Evolutionary conservation across 148 eudicot genomes (phyloP), one percentile per base, ranked within the genome.

Genomic region (Simmondsia chinensis): DNA sequence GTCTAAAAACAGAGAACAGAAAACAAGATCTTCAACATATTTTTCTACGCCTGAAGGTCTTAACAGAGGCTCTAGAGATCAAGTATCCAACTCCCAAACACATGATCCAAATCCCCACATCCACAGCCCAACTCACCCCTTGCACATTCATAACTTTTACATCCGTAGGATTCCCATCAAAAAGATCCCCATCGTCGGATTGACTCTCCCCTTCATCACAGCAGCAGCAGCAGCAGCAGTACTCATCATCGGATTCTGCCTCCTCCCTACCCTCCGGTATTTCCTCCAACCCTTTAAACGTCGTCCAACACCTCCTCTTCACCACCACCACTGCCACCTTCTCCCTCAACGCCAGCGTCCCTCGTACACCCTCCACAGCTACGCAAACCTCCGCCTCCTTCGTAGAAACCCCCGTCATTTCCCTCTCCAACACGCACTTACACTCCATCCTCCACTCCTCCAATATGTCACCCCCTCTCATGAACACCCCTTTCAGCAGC

Each of bases 21-120:
- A 5, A 5, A 28, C 31, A 28, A 28, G 6, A 28, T 28, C 31
- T 5, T 28, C 6, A 5, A 28, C 5, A 28, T 9, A 45, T 19
- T 15, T 56, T 46, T 20, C 29, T 46, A 7, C 68, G 43, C 19
- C 48, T 59, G 1, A 72, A 20, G 5, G 44, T 62, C 38, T 49
- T 75, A 13, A 49, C 52, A 43, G 82, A 72, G 42, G 73, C 79
- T 59, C 33, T 71, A 14, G 85, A 61, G 15, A 77, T 82, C 68
- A 82, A 57, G 11, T 60, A 69, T 6, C 85, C 93, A 3, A 82
- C 72, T 1, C 91, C 82, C 24, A 82, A 32, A 56, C 82, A 74
- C 34, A 60, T 58, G 1, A 66, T 82, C 85, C 85, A 82, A 4
- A 82, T 56, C 43, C 91, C 91, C 4, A 78, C 72, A 42, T 82